A percentile compares a stretch with the other conserved stretches of the same genome.
Evolutionary conservation across 108 stramenopile species (phyloP).

Genomic region (Cyclostephanos invisitatus): DNA sequence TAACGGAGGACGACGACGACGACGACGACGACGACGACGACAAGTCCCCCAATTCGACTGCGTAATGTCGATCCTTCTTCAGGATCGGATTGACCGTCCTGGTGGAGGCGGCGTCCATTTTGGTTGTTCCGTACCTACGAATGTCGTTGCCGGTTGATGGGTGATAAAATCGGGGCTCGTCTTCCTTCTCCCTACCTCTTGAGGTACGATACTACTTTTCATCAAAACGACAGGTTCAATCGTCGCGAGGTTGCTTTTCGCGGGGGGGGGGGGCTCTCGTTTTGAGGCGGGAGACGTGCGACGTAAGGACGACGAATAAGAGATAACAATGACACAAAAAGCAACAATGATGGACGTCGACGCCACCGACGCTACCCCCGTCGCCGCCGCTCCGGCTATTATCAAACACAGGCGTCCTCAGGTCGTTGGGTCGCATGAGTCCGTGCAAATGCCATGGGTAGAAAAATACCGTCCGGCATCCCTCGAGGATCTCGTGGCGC

Average conservation of each 20-base stretch:
- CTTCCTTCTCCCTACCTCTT: too few relatives aligned
- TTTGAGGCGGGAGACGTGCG: too few relatives aligned
- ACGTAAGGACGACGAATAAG: too few relatives aligned
- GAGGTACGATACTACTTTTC: too few relatives aligned
- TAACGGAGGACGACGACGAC: background rate
- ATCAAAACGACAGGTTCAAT: too few relatives aligned
- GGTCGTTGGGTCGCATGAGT: conserved; percentile 15
- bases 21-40: background rate
- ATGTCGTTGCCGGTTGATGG: too few relatives aligned
- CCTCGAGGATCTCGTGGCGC: conserved; percentile 92
- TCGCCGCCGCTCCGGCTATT: background rate
- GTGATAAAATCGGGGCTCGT: too few relatives aligned
- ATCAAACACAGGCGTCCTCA: conserved; percentile 18
- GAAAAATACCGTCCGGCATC: conserved; percentile 93
- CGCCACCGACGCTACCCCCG: background rate
- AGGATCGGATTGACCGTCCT: background rate
- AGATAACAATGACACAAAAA: background rate
- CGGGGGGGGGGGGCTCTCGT: too few relatives aligned
- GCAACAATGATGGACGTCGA: conserved; percentile 16
- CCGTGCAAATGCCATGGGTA: conserved; percentile 87
- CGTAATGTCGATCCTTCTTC: background rate
- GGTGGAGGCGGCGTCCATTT: background rate
- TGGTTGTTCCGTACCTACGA: too few relatives aligned
- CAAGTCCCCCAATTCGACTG: background rate
- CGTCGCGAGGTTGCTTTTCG: too few relatives aligned